Base-by-base conservation (phyloP, 2,329 filamentous ascomycete species). In the Blumeriella jaapii region DNA sequence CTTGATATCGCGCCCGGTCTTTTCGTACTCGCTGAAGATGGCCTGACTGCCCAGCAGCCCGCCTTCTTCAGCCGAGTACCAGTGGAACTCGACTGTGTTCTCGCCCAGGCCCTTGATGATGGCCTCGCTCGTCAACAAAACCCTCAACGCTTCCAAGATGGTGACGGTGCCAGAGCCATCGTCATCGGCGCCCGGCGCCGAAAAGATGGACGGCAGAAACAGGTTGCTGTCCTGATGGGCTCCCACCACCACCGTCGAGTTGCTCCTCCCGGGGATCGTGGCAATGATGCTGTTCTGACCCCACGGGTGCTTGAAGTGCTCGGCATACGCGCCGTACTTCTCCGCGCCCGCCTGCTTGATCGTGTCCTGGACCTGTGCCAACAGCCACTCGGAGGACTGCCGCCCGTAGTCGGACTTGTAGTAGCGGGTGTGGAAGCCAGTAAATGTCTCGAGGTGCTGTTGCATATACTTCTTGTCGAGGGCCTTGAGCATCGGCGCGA, bases 71-170 rank as follows among this genome's bases (percentile, higher is more conserved):
- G 84, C 86, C 28, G 78, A 83, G 63, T 93, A 94, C 85, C 85
- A 94, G 61, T 95, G 87, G 59, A 96, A 96, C 63, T 96, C 89
- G 48, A 98, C 67, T 1, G 85, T 93, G 62, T 95, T 95, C 40
- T 73, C 61, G 3, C 77, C 78, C 46, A 83, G 73, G 44, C 85
- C 85, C 32, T 69, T 62, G 23, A 78, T 60, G 40, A 94, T 69
- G 33, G 77, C 71, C 42, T 78, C 61, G n/a, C 79, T 79, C 47
- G 72, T 70, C 37, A 95, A 69, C 6, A 96, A 68, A 27, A 83
- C 79, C 22, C 85, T 75, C 54, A 98, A 72, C 3, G 86, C 83
- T 61, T 98, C 89, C 34, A 96, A 73, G 48, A 94, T 96, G 7
- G 89, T 96, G 13, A 96, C 85, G 2, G 86, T 91, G 38, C 86